Evolutionary conservation across 2,329 filamentous ascomycete genomes (phyloP), one percentile per base, ranked within the genome.

Genomic region (Sporothrix luriei): DNA sequence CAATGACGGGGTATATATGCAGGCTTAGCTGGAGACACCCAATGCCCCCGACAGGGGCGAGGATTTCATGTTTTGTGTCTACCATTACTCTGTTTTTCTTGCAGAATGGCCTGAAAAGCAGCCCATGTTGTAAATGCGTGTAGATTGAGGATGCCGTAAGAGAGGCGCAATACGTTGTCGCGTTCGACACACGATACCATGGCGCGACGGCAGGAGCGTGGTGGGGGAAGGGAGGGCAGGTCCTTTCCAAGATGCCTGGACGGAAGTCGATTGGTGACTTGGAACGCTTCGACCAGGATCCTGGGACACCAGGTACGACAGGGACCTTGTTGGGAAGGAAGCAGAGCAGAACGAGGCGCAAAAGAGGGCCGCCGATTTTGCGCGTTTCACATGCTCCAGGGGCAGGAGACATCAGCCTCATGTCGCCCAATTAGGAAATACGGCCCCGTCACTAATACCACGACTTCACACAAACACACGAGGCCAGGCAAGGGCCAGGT

Each of bases 111-210:
- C 59, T 26, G 38, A 33, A 33, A 57, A 52, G 4, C 9, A 43
- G 19, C 43, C 19, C 40, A 43, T 2, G 26, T 55, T 16, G 52
- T 21, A 61, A 33, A 33, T 33, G 33, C 33, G 3, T 9, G 33
- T 33, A 7, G 6, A 6, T 7, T 33, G 33, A 5, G 5, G 33
- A 9, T 33, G 33, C 33, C 33, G 33, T 33, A 33, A 62, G 40
- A 38, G 38, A n/a, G 57, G 57, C 38, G 38, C 57, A 62, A 62
- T 62, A 21, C 26, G 14, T 46, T 57, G 21, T 43, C 11, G 51
- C 29, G 52, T 59, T 59, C 51, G 38, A 61, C 67, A 54, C 29
- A 64, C 67, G 67, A 69, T 43, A 64, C 67, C 38, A 69, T 64
- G 67, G 67, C 67, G 67, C 57, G 57, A 69, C 67, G 43, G 33